Base-by-base conservation (phyloP, 352 stramenopile species). In the Pythium aristosporum region DNA sequence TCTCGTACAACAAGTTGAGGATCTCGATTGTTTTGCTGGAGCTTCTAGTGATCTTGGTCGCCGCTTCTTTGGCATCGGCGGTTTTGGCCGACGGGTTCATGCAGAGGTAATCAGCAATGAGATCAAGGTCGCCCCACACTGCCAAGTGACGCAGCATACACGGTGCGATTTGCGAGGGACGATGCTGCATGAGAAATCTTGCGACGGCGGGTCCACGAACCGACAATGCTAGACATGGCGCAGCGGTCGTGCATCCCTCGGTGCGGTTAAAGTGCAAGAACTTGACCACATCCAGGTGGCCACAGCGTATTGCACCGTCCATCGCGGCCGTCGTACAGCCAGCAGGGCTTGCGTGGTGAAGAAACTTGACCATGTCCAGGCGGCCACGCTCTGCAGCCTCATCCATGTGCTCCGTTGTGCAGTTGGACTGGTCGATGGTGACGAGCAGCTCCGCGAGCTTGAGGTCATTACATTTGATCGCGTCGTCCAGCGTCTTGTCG, bases 261-360 rank as follows among this genome's bases (percentile, higher is more conserved):
- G 47, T 30, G 10, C 75, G 63, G 49, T 75, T 47, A 30, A 49
- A 42, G 47, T 84, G 75, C 42, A 87, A 55, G 57, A 82, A 80
- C 18, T 63, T 61, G 47, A 86, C 73, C 12, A 80, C 55, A 1
- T 66, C 64, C 37, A 84, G 13, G 28, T 75, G 61, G 0, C 77
- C 77, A 5, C 23, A 42, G 3, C 48, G 32, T 7, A 71, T 64
- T 1, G 77, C 75, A 1, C 44, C 57, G 46, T 84, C 71, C 73
- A 88, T 81, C 4, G 76, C 77, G 2, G 57, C 47, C 2, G 54
- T 43, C 1, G 71, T 77, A 50, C 77, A 88, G 1, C 67, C 69
- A 1, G 56, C 56, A 1, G 41, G 50, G 12, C 67, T 57, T 30
- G 67, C 59, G 36, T 32, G 30, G 50, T 85, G 78, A 15, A 87